Evolutionary conservation across 2,329 filamentous ascomycete species (phyloP).

Genomic region (Sporothrix curviconia): DNA sequence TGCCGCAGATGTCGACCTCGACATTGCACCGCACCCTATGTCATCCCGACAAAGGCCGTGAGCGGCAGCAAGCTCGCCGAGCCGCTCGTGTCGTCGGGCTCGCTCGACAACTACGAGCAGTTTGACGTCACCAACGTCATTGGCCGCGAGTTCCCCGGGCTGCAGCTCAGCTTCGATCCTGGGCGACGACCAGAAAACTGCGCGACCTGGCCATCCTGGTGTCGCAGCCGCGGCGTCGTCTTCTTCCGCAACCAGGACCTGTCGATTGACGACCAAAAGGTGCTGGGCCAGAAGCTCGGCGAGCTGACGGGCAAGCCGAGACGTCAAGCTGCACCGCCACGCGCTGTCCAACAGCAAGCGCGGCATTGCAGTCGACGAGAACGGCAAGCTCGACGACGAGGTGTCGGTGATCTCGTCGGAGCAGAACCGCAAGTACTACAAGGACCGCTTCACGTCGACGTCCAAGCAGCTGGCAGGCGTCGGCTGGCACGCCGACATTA

Average conservation of each 20-base stretch:
- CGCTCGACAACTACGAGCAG: constrained; percentile 25
- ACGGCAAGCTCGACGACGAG: constrained; percentile 40
- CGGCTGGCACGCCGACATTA: constrained; percentile 44
- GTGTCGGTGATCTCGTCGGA: constrained; percentile 43
- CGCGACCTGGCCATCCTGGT: constrained; percentile 44
- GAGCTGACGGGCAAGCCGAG: constrained; percentile 37
- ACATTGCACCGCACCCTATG: constrained; percentile 14
- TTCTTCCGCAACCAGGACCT: constrained; percentile 59
- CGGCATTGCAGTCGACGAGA: constrained; percentile 36
- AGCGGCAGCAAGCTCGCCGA: constrained; percentile 20
- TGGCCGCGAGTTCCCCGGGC: constrained; percentile 39
- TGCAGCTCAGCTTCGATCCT: constrained; percentile 32
- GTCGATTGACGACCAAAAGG: constrained; percentile 44
- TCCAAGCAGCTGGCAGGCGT: constrained; percentile 28
- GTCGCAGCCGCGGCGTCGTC: constrained; percentile 57
- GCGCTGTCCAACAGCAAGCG: constrained; percentile 42
- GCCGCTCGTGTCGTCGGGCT: constrained; percentile 25
- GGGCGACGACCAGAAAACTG: constrained; percentile 40
- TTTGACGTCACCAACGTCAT: constrained; percentile 43
- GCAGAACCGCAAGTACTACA: constrained; percentile 33
- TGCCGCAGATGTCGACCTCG: constrained; percentile 24
- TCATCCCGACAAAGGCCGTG: constrained; percentile 17
- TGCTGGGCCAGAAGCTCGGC: constrained; percentile 42
- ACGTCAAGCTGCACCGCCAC: constrained; percentile 40
- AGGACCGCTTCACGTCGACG: constrained; percentile 25